These are phyloP conservation scores for Zygnema cylindricum DNA, from an alignment of 139 green algal species.

Conservation along the genomic window DNA sequence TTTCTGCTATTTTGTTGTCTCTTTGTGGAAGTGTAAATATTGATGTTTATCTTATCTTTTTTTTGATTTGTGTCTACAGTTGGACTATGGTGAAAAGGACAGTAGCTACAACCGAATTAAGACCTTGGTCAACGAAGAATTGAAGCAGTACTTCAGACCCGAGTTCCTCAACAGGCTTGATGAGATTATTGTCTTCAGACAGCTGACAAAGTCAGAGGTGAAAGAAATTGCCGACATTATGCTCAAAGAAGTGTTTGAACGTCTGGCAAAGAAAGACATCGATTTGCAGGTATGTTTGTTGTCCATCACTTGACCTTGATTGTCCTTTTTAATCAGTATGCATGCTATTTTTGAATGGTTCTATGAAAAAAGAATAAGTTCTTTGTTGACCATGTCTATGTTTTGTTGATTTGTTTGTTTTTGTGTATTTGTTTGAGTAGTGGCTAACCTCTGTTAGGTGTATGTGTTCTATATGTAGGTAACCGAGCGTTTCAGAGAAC, in stretches of 20 bases:
- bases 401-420: too few relatives aligned
- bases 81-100: slow-evolving; percentile 75
- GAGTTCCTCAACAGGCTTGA: slow-evolving; percentile 99
- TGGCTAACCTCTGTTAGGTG: too few relatives aligned
- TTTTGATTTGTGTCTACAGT: slow-evolving; percentile 14
- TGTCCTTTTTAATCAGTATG: too few relatives aligned
- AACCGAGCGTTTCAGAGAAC: slow-evolving; percentile 76
- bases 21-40: slow-evolving; percentile 12
- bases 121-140: slow-evolving; percentile 96
- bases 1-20: too few relatives aligned
- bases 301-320: neutral
- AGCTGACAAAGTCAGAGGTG: slow-evolving; percentile 98
- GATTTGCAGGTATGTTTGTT: slow-evolving; percentile 57
- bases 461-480: too few relatives aligned
- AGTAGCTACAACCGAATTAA: slow-evolving; percentile 95
- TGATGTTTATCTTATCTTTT: neutral
- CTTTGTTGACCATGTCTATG: too few relatives aligned
- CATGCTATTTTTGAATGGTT: too few relatives aligned
- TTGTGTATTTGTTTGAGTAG: too few relatives aligned
- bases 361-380: too few relatives aligned
- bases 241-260: slow-evolving; percentile 93
- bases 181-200: slow-evolving; percentile 99
- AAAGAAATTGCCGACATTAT: slow-evolving; percentile 99
- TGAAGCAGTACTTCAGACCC: slow-evolving; percentile 98
- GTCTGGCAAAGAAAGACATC: slow-evolving; percentile 95